Evolutionary conservation across 139 green algal species (phyloP), one percentile per base, ranked within the genome.

Genomic region (Spirogloea muscicola): DNA sequence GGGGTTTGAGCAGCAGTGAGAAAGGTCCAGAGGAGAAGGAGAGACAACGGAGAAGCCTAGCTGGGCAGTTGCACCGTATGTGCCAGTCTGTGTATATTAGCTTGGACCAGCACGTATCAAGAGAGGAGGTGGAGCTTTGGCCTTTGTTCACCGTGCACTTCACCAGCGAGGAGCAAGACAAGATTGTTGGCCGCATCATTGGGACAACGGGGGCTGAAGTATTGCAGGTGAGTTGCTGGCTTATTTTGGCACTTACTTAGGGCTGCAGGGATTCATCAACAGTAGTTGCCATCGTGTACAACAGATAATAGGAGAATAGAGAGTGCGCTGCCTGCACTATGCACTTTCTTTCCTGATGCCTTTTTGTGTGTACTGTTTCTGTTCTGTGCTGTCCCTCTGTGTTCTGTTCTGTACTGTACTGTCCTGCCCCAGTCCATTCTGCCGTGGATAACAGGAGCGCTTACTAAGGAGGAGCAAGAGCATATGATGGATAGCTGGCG

Each of bases 41-140:
- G 49, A 10, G 49, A 29, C 10, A 60, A n/a, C n/a, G 67, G n/a
- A 70, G 44, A 34, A 55, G 58, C 36, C 49, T 76, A 31, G 49
- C 48, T 27, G 51, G 46, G 27, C 1, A 43, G 40, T 27, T 69
- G 39, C 67, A 76, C 10, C 18, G 74, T 27, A 77, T 92, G 88
- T 96, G 87, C 49, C 85, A 90, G 0, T 90, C 91, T 3, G 81
- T 97, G 48, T 83, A 90, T 0, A 88, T 90, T 4, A 84, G 83
- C 5, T 80, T 97, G 42, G 89, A 94, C 73, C 91, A 86, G 5
- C 93, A 97, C 77, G 65, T 88, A 10, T 76, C 44, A 9, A 72
- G 72, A 1, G 94, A 98, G 89, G 94, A 98, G 88, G 75, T 81
- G 1, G 92, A 97, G 86, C 86, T 98, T 48, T 99, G 94, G 94